Evolutionary conservation across 805 yeast species (phyloP).

Genomic region (Sporopachydermia lactativora): DNA sequence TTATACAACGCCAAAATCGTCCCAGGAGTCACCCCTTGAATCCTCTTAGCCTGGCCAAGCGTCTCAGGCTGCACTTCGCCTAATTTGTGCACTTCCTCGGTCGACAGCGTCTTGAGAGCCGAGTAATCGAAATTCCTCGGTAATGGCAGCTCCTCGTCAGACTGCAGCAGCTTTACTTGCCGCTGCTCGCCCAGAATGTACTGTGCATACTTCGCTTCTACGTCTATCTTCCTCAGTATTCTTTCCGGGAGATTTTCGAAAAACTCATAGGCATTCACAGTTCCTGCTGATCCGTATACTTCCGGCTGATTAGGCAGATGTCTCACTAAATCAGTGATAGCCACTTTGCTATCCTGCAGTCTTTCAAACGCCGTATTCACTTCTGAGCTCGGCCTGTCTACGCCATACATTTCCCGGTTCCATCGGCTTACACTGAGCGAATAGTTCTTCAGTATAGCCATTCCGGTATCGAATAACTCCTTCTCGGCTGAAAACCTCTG

Average conservation of each 20-base stretch:
- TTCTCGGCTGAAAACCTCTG: constrained; percentile 29
- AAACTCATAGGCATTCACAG: constrained; percentile 14
- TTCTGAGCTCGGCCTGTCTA: constrained; percentile 18
- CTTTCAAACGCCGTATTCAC: background rate
- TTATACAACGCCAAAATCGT: constrained; percentile 71
- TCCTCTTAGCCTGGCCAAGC: constrained; percentile 87
- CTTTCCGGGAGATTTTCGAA: constrained; percentile 25
- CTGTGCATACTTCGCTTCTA: constrained; percentile 76
- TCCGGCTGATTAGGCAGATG: background rate
- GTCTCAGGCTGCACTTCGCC: constrained; percentile 75
- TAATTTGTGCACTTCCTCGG: constrained; percentile 56
- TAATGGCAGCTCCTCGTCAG: constrained; percentile 66
- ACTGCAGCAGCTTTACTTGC: constrained; percentile 60
- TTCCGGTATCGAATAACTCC: constrained; percentile 27
- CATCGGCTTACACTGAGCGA: constrained; percentile 46
- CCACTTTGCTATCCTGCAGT: background rate
- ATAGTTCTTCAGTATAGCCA: constrained; percentile 29
- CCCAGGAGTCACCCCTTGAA: constrained; percentile 92
- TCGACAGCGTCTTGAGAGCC: constrained; percentile 46
- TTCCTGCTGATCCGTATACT: background rate
- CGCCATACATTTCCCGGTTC: constrained; percentile 23
- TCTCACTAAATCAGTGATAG: background rate
- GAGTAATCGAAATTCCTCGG: constrained; percentile 57
- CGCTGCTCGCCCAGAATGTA: constrained; percentile 60
- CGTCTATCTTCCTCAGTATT: constrained; percentile 44